phyloP scores from a whole-genome alignment of 2,329 filamentous ascomycete species.

The Oidium heveae region DNA sequence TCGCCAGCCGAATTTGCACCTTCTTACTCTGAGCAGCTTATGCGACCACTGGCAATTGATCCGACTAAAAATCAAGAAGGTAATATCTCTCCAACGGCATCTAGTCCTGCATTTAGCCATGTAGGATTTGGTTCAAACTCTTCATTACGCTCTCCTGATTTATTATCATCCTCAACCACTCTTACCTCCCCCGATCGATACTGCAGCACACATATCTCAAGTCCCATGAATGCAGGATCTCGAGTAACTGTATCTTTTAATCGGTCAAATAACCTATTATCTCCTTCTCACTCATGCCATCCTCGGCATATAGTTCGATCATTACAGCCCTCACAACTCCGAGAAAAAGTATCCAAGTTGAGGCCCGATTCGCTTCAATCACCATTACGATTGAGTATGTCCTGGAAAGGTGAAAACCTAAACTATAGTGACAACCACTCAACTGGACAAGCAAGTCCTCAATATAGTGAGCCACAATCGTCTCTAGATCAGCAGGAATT shows the following conservation, averaged over 20 bases:
- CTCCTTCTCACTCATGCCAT: conserved; percentile 20
- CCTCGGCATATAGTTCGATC: conserved; percentile 22
- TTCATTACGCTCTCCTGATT: conserved; percentile 25
- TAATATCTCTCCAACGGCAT: conserved; percentile 38
- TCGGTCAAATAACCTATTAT: conserved; percentile 23
- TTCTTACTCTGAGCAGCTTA: conserved; percentile 28
- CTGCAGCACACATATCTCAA: conserved; percentile 22
- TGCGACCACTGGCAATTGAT: conserved; percentile 41
- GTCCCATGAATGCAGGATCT: conserved; percentile 22
- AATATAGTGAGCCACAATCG: conserved; percentile 21
- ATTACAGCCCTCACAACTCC: conserved; percentile 30
- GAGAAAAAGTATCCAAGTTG: conserved; percentile 29
- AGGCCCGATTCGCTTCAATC: conserved; percentile 33
- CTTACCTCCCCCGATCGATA: conserved; percentile 29
- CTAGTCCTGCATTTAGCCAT: conserved; percentile 40
- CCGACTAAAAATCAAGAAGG: conserved; percentile 35
- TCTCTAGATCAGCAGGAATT: conserved; percentile 26
- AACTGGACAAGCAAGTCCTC: conserved; percentile 21
- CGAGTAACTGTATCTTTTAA: conserved; percentile 27
- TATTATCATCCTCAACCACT: conserved; percentile 29
- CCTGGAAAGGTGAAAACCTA: conserved; percentile 34
- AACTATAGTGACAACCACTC: conserved; percentile 26
- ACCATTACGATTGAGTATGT: conserved; percentile 32
- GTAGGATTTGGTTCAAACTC: conserved; percentile 35
- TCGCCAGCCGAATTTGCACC: conserved; percentile 16